phyloP scores from a whole-genome alignment of 495 filamentous ascomycete genomes.

The Coniosporium apollinis region DNA sequence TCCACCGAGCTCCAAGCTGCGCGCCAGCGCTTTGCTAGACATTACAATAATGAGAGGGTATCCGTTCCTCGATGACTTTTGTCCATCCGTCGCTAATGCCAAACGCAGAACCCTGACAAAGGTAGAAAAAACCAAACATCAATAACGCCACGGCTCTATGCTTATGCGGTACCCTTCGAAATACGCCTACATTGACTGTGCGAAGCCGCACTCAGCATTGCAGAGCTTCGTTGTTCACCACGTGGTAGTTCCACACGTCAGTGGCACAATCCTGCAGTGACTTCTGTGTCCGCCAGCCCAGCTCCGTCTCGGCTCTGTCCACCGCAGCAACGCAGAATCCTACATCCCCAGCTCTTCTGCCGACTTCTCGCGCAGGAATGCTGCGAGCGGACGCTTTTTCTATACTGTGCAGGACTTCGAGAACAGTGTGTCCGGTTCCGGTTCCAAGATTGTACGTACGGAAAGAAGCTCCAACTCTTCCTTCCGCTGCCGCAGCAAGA shows the following conservation, averaged over 20 bases:
- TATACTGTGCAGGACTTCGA: constrained; percentile 18
- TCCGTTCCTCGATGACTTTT: too few relatives aligned
- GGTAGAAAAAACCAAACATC: too few relatives aligned
- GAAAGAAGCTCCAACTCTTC: constrained; percentile 13
- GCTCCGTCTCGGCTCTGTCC: constrained; percentile 16
- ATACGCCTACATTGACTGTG: too few relatives aligned
- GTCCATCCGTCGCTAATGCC: too few relatives aligned
- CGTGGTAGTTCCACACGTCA: constrained; percentile 20
- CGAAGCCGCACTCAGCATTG: too few relatives aligned
- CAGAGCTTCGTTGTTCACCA: too few relatives aligned
- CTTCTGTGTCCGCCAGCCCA: constrained; percentile 18
- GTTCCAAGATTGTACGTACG: constrained; percentile 23
- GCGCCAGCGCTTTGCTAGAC: too few relatives aligned
- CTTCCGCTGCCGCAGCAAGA: constrained; percentile 13
- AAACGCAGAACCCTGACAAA: too few relatives aligned
- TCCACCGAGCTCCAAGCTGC: too few relatives aligned
- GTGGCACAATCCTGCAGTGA: constrained; percentile 15
- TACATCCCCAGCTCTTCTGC: constrained; percentile 19
- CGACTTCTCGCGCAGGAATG: constrained; percentile 15
- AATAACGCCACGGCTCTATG: too few relatives aligned
- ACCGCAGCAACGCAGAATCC: constrained; percentile 21
- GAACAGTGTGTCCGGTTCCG: constrained; percentile 20
- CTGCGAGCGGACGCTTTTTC: constrained; percentile 11
- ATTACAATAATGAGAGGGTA: too few relatives aligned
- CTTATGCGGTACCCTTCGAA: too few relatives aligned